phyloP scores from a whole-genome alignment of 2,329 filamentous ascomycete species.

The Periconia sp. region DNA sequence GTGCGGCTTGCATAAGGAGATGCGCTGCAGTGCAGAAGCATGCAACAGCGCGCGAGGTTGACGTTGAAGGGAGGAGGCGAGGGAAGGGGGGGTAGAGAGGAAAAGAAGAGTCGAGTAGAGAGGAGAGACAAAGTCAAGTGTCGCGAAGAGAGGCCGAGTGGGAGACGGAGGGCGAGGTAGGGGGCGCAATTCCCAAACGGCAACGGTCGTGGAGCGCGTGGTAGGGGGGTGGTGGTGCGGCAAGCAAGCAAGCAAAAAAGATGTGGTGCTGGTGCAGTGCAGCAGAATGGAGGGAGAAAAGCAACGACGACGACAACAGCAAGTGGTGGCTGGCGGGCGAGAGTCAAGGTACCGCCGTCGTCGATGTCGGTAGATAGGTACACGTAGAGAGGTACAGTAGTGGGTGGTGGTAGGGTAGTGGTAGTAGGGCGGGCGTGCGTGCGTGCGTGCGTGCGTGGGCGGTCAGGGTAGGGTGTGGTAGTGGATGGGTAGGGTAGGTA shows the following conservation, averaged over 20 bases:
- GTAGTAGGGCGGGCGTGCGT: constrained; percentile 8
- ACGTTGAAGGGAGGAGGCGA: constrained; percentile 18
- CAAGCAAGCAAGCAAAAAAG: too few species aligned
- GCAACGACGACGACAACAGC: too few species aligned
- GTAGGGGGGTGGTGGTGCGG: constrained; percentile 14
- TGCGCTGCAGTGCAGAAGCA: constrained; percentile 30
- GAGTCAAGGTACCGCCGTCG: too few species aligned
- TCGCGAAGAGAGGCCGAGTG: background rate
- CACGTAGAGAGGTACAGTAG: too few species aligned
- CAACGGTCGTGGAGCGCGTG: constrained; percentile 33
- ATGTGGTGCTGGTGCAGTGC: too few species aligned
- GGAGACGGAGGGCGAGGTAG: constrained; percentile 12
- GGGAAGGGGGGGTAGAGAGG: background rate
- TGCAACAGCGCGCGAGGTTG: constrained; percentile 40
- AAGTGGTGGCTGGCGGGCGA: too few species aligned
- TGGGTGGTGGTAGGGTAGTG: too few species aligned
- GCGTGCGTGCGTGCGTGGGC: background rate
- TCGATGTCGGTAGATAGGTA: too few species aligned
- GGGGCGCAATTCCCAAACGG: constrained; percentile 22
- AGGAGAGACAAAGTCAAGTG: background rate
- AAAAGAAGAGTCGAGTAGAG: background rate
- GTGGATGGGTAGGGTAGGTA: constrained; percentile 23
- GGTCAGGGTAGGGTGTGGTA: constrained; percentile 11
- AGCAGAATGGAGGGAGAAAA: too few species aligned
- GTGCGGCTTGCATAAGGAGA: constrained; percentile 39